phyloP scores from a whole-genome alignment of 805 yeast species.

The Candida berthetii region DNA sequence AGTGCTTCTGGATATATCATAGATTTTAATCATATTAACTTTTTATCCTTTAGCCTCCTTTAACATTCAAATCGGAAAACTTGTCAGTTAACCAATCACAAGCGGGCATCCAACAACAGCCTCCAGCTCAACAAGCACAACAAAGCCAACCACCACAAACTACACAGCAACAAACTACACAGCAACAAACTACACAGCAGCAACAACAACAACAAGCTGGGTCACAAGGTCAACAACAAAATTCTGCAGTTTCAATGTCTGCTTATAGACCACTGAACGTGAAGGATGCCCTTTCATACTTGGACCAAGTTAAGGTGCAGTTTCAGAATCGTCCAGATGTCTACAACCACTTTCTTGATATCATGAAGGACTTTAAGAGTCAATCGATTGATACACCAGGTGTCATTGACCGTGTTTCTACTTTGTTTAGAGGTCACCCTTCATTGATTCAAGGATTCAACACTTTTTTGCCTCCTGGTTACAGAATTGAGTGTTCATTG shows the following conservation, averaged over 20 bases:
- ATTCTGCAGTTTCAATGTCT: slow-evolving; percentile 6
- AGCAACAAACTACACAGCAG: slow-evolving; percentile 9
- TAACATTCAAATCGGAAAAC: slow-evolving; percentile 3
- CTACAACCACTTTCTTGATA: slow-evolving; percentile 91
- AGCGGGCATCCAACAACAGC: slow-evolving; percentile 20
- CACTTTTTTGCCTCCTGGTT: slow-evolving; percentile 96
- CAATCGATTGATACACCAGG: slow-evolving; percentile 98
- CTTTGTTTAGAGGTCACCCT: slow-evolving; percentile 89
- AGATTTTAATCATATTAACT: neutral
- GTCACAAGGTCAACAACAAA: slow-evolving; percentile 11
- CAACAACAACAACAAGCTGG: slow-evolving; percentile 18
- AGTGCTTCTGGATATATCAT: neutral
- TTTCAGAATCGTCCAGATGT: slow-evolving; percentile 92
- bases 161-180: slow-evolving; percentile 6
- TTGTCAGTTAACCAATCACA: slow-evolving; percentile 20
- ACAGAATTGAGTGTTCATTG: slow-evolving; percentile 82
- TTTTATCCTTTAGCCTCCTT: slow-evolving; percentile 6
- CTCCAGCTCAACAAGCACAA: slow-evolving; percentile 14
- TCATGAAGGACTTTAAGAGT: slow-evolving; percentile 97
- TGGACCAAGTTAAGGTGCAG: slow-evolving; percentile 93
- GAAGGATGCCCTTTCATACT: slow-evolving; percentile 89
- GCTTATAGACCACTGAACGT: slow-evolving; percentile 82
- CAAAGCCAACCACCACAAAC: slow-evolving; percentile 3
- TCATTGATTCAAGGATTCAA: slow-evolving; percentile 94
- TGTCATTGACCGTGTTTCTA: slow-evolving; percentile 91